Percentiles rank a stretch among this genome's conserved stretches.
phyloP scores from a whole-genome alignment of 768 basidiomycete species.

The Daedalea quercina region DNA sequence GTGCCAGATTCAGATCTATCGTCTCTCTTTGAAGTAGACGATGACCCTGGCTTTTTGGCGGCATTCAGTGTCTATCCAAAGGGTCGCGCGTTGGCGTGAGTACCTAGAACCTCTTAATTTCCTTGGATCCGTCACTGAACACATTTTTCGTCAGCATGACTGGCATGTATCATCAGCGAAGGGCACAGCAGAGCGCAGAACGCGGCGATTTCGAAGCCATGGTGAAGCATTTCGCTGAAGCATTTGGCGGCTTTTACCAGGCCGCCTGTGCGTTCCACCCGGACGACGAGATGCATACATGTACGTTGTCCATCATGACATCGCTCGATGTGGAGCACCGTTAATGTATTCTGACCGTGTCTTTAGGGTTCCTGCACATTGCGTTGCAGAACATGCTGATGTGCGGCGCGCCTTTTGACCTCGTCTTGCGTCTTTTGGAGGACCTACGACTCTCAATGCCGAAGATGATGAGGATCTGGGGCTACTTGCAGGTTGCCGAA shows the following conservation, averaged over 20 bases:
- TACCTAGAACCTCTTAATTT: neutral
- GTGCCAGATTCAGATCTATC: neutral
- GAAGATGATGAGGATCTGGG: conserved; percentile 13
- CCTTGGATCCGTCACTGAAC: neutral
- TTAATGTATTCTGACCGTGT: neutral
- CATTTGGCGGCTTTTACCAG: conserved; percentile 4
- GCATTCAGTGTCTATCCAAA: conserved; percentile 11
- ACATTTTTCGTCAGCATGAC: neutral
- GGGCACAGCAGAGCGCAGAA: conserved; percentile 2
- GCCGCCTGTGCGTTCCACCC: conserved; percentile 5
- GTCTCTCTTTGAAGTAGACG: neutral
- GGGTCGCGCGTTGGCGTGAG: conserved; percentile 8
- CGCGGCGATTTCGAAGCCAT: neutral
- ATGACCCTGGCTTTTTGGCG: conserved; percentile 4
- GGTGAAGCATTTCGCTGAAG: neutral
- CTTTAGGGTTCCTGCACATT: conserved; percentile 8
- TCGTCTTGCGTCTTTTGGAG: conserved; percentile 4
- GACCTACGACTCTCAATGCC: conserved; percentile 9
- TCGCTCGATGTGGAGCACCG: neutral
- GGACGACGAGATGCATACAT: conserved; percentile 10
- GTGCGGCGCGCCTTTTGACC: neutral
- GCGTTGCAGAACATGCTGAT: conserved; percentile 3
- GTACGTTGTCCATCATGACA: neutral
- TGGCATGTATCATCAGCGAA: conserved; percentile 12
- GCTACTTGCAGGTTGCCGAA: neutral